A percentile compares a stretch with the other conserved stretches of the same genome.
phyloP scores from a whole-genome alignment of 2,329 filamentous ascomycete species.

The Sporothrix pallida region DNA sequence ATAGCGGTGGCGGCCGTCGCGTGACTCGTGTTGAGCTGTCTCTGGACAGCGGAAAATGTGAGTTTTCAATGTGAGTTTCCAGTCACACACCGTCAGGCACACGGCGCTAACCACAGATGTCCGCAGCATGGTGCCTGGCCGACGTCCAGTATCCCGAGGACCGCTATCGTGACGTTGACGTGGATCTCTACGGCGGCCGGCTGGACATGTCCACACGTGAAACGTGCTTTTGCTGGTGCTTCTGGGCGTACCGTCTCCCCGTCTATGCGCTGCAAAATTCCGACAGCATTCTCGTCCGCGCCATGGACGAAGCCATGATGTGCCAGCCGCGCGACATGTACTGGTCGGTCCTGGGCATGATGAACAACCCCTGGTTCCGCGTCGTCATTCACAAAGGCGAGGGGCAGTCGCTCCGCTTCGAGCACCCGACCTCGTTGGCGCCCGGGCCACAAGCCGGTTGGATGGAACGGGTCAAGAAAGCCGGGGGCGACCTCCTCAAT shows the following conservation, averaged over 20 bases:
- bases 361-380: conserved; percentile 96
- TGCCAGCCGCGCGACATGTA: conserved; percentile 92
- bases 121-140: conserved; percentile 72
- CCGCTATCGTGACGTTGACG: conserved; percentile 65
- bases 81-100: no score
- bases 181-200: conserved; percentile 66
- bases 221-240: conserved; percentile 37
- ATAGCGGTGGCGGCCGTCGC: conserved; percentile 82
- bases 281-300: conserved; percentile 77
- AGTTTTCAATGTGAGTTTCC: conserved; percentile 46
- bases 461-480: conserved; percentile 91
- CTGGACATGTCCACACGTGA: conserved; percentile 82
- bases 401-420: conserved; percentile 70
- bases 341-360: conserved; percentile 94
- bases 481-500: conserved; percentile 78
- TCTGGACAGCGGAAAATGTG: conserved; percentile 73
- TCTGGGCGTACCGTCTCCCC: conserved; percentile 71
- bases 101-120: conserved; percentile 1
- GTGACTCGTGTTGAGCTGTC: conserved; percentile 84
- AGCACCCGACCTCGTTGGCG: conserved; percentile 85
- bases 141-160: conserved; percentile 85
- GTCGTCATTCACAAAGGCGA: conserved; percentile 73
- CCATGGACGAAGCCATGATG: conserved; percentile 90
- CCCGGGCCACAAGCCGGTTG: conserved; percentile 75
- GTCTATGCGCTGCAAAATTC: conserved; percentile 66